A percentile compares a stretch with the other conserved stretches of the same genome.
These are phyloP conservation scores for Maudiozyma humilis DNA, from an alignment of 1,139 yeast genomes.

Conservation along the genomic window DNA sequence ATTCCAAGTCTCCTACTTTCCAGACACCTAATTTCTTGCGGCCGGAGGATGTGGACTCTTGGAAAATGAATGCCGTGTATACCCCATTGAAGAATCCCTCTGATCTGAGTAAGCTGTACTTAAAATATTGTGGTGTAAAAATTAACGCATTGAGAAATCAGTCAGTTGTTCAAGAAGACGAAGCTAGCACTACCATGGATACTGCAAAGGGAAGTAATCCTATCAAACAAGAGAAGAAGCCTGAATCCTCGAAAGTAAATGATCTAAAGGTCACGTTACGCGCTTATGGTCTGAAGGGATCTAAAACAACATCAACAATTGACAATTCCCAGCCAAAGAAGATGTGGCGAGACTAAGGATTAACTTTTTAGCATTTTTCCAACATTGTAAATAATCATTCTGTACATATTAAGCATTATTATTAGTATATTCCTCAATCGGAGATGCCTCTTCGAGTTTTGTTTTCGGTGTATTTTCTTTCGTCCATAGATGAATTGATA, in stretches of 20 bases:
- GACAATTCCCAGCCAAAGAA: neutral
- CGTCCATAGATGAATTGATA: no score
- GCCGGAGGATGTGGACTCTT: conserved; percentile 21
- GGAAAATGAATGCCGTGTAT: conserved; percentile 20
- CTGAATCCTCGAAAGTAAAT: no score
- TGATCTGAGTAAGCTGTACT: conserved; percentile 14
- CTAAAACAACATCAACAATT: neutral
- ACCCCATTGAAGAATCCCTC: conserved; percentile 13
- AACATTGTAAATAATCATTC: no score
- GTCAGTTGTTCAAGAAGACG: conserved; percentile 7
- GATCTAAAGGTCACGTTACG: conserved; percentile 33
- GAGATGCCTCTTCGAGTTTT: no score
- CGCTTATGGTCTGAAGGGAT: conserved; percentile 35
- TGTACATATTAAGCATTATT: no score
- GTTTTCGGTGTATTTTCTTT: no score
- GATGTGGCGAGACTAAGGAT: conserved; percentile 1
- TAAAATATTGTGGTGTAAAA: conserved; percentile 18
- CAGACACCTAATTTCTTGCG: conserved; percentile 26
- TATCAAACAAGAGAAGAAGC: conserved; percentile 7
- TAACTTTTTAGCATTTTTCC: neutral
- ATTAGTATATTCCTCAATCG: no score
- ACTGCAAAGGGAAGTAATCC: conserved; percentile 2
- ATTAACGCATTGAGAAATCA: conserved; percentile 18
- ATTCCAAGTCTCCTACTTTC: conserved; percentile 11
- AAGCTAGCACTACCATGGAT: conserved; percentile 6